Evolutionary conservation across 306 rosid genomes (phyloP), one percentile per base, ranked within the genome.

Genomic region (Oemleria cerasiformis): DNA sequence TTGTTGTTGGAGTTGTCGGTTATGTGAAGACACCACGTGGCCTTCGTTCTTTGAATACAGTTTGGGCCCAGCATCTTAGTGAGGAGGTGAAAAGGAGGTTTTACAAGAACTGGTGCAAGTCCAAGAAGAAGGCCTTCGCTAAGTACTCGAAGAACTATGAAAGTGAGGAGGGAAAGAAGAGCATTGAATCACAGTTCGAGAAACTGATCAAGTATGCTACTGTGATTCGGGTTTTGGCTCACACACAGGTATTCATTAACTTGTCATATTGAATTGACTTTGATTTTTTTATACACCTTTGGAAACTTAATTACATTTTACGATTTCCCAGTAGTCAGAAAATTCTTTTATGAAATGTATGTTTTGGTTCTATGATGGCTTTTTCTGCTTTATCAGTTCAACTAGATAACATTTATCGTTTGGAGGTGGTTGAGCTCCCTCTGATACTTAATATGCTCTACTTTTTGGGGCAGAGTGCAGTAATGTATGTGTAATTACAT

Each of bases 71-170:
- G 88, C 97, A 91, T 78, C 76, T 91, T 75, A 88, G 91, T 40
- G 96, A 91, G 77, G 97, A 91, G 72, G 47, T 91, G 4, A 91
- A 73, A 84, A 80, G 97, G 49, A 82, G 96, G 78, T 91, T 91
- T 76, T 91, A 91, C 42, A 88, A 91, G 85, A 91, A 91, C 68
- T 91, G 92, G 96, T 82, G 88, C 88, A 91, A 88, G 85, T 91
- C 97, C 56, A 91, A 91, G 91, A 87, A 91, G 96, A 91, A 84
- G 89, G 97, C 96, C 20, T 91, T 91, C 65, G 59, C 84, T 16
- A 91, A 88, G 70, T 88, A 91, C 82, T 85, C 96, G 0, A 88
- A 82, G 88, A 87, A 79, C 50, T 88, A 73, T 72, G 96, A 91
- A 70, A 70, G 88, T 58, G 96, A 86, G 0, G 97, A 87, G 7